phyloP scores from a whole-genome alignment of 495 filamentous ascomycete species.

The Xylaria venustula region DNA sequence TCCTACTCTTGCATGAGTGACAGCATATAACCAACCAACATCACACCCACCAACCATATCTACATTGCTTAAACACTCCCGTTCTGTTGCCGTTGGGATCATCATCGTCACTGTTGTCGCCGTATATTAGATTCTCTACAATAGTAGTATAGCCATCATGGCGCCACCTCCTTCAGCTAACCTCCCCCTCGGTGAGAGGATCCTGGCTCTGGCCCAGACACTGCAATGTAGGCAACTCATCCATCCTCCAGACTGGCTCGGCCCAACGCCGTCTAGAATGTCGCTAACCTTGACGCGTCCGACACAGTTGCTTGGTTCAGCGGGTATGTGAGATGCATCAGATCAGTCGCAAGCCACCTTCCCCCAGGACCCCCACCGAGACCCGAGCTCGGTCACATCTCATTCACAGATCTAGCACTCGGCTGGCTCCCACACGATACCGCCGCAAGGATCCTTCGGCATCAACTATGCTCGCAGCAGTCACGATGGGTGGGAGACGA shows the following conservation, averaged over 20 bases:
- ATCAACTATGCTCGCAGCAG: too few relatives aligned
- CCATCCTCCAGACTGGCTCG: background rate
- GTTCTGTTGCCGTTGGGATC: too few relatives aligned
- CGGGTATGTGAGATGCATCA: constrained; percentile 74
- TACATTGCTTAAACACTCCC: too few relatives aligned
- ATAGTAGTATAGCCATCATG: constrained; percentile 50
- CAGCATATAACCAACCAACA: too few relatives aligned
- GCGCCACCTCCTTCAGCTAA: constrained; percentile 73
- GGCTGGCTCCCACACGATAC: too few relatives aligned
- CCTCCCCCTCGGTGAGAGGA: constrained; percentile 69
- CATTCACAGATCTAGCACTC: too few relatives aligned
- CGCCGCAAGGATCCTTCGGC: too few relatives aligned
- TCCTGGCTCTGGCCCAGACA: constrained; percentile 76
- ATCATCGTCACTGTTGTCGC: too few relatives aligned
- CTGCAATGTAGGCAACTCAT: constrained; percentile 68
- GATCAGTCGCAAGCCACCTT: background rate
- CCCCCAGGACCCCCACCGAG: background rate
- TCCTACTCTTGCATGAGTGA: too few relatives aligned
- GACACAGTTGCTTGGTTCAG: constrained; percentile 72
- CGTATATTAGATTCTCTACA: constrained; percentile 2
- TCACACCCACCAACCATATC: too few relatives aligned
- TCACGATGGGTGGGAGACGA: background rate
- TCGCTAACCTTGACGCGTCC: constrained; percentile 14
- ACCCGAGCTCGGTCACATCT: background rate
- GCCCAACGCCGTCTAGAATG: constrained; percentile 2